Evolutionary conservation across 1,284 basidiomycete genomes (phyloP).

Genomic region (Phellopilus nigrolimitatus): DNA sequence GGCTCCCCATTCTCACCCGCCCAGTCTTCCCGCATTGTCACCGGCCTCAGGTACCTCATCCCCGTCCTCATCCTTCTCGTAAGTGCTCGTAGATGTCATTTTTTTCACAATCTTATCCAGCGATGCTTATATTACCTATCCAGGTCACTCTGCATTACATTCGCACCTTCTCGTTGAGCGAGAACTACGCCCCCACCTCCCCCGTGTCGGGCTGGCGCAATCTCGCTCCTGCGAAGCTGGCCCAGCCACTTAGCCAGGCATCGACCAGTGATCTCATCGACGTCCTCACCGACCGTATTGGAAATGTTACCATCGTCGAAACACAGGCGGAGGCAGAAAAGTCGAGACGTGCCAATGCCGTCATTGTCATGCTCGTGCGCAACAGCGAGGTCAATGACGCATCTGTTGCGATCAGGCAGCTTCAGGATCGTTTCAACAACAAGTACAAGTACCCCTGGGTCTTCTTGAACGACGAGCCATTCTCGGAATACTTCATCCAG

Average conservation of each 20-base stretch:
- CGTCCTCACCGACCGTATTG: conserved; percentile 15
- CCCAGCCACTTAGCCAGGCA: conserved; percentile 14
- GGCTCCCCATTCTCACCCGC: conserved; percentile 13
- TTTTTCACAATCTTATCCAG: not conserved
- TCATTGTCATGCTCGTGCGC: conserved; percentile 20
- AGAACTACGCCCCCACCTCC: not conserved
- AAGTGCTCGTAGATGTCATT: not conserved
- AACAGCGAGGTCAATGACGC: conserved; percentile 21
- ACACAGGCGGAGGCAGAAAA: not conserved
- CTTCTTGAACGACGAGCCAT: conserved; percentile 67
- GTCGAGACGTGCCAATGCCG: conserved; percentile 15
- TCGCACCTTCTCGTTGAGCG: conserved; percentile 16
- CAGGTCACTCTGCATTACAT: conserved; percentile 20
- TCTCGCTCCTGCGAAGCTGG: conserved; percentile 3
- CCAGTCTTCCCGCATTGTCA: conserved; percentile 17
- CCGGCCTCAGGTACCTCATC: conserved; percentile 14
- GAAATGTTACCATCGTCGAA: conserved; percentile 11
- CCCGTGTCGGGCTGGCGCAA: conserved; percentile 5
- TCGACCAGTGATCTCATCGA: conserved; percentile 18
- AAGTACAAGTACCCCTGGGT: conserved; percentile 68
- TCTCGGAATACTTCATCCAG: conserved; percentile 65
- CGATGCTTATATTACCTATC: not conserved
- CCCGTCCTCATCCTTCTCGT: conserved; percentile 18
- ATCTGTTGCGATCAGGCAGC: conserved; percentile 36
- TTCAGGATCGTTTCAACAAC: conserved; percentile 60